phyloP scores from a whole-genome alignment of 169 alveolate species.

The Plasmodium berghei region DNA sequence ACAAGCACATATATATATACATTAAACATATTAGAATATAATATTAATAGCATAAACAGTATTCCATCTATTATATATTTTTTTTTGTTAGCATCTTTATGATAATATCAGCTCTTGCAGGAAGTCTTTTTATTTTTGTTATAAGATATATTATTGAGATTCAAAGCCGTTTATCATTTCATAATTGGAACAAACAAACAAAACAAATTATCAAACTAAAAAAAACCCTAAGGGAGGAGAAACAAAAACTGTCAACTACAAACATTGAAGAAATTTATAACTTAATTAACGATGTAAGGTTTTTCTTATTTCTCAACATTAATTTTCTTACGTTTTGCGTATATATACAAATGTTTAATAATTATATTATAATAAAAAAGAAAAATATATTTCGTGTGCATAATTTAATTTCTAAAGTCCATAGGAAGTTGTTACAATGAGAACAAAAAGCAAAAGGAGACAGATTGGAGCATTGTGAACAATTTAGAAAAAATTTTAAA shows the following conservation, averaged over 20 bases:
- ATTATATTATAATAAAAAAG: conserved; percentile 14
- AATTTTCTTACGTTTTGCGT: neutral
- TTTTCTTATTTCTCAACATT: conserved; percentile 9
- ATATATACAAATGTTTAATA: neutral
- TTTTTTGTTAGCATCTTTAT: conserved; percentile 55
- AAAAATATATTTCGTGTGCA: neutral
- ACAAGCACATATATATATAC: neutral
- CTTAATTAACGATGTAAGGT: conserved; percentile 50
- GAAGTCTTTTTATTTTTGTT: conserved; percentile 64
- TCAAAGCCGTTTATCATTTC: conserved; percentile 70
- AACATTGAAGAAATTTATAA: conserved; percentile 70
- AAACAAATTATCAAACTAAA: conserved; percentile 63
- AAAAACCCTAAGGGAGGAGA: conserved; percentile 44
- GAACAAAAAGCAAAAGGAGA: conserved; percentile 1
- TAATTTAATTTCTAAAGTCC: conserved; percentile 9
- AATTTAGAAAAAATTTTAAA: conserved; percentile 66
- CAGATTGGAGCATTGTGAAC: conserved; percentile 24
- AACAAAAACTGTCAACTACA: conserved; percentile 41
- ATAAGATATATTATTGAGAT: conserved; percentile 72
- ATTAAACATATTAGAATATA: neutral
- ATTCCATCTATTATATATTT: conserved; percentile 1
- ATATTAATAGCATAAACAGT: neutral
- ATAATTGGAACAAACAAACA: conserved; percentile 70
- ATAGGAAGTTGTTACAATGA: conserved; percentile 15
- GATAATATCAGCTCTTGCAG: conserved; percentile 66